Evolutionary conservation across 306 rosid species (phyloP).

Genomic region (Malus domestica): ASM211411v1 NC_041795.1:17318501-17319000

Average conservation of each 20-base stretch:
- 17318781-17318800: constrained; percentile 57
- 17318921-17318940: constrained; percentile 30
- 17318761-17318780: constrained; percentile 55
- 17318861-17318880: constrained; percentile 28
- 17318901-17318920: constrained; percentile 45
- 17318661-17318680: too few relatives aligned
- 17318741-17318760: constrained; percentile 40
- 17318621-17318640: background rate
- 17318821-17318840: constrained; percentile 66
- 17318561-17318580: too few relatives aligned
- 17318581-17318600: too few relatives aligned
- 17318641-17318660: background rate
- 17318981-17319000: background rate
- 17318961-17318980: background rate
- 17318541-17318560: too few relatives aligned
- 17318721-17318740: constrained; percentile 3
- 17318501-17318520: too few relatives aligned
- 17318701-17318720: constrained; percentile 25
- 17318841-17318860: constrained; percentile 38
- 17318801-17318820: constrained; percentile 70
- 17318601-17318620: background rate
- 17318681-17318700: constrained; percentile 14
- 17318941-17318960: constrained; percentile 20
- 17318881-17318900: constrained; percentile 36
- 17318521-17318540: too few relatives aligned